A percentile compares a stretch with the other conserved stretches of the same genome.
Conservation (phyloP, 2,329 filamentous ascomycete species). For the Pseudocercospora crystallina region DNA sequence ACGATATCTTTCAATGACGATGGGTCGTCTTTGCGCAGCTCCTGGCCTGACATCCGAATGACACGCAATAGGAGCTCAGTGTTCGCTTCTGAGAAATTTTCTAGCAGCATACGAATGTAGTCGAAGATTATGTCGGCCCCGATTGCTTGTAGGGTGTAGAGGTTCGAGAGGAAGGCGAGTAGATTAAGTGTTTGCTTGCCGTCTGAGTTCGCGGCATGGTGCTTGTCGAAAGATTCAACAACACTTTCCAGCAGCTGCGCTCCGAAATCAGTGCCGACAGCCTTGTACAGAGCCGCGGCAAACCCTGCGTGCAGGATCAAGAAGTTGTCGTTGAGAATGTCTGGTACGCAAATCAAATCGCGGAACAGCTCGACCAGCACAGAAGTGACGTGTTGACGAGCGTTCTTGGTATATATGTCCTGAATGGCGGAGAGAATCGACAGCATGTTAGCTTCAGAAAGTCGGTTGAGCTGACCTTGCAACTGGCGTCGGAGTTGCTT, state of each 20-base stretch:
- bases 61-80: conserved; percentile 85
- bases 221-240: conserved; percentile 69
- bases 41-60: conserved; percentile 75
- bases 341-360: conserved; percentile 74
- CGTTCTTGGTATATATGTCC: conserved; percentile 76
- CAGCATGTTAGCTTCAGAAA: conserved; percentile 87
- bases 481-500: conserved; percentile 73
- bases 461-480: conserved; percentile 85
- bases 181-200: conserved; percentile 72
- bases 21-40: conserved; percentile 85
- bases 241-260: conserved; percentile 79
- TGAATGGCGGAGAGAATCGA: conserved; percentile 82
- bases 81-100: conserved; percentile 75
- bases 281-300: conserved; percentile 80
- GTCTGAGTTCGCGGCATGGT: conserved; percentile 34
- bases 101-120: conserved; percentile 76
- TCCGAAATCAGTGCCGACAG: conserved; percentile 84
- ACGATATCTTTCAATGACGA: conserved; percentile 87
- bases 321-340: conserved; percentile 80
- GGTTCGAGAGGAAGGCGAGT: conserved; percentile 75
- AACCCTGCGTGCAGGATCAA: conserved; percentile 90
- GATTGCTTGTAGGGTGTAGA: conserved; percentile 91
- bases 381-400: conserved; percentile 84
- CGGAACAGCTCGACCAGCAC: conserved; percentile 75
- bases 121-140: conserved; percentile 84